Percentiles rank a stretch among this genome's conserved stretches.
Conservation (phyloP, 2,329 filamentous ascomycete genomes). For the Fusarium sp. region DNA sequence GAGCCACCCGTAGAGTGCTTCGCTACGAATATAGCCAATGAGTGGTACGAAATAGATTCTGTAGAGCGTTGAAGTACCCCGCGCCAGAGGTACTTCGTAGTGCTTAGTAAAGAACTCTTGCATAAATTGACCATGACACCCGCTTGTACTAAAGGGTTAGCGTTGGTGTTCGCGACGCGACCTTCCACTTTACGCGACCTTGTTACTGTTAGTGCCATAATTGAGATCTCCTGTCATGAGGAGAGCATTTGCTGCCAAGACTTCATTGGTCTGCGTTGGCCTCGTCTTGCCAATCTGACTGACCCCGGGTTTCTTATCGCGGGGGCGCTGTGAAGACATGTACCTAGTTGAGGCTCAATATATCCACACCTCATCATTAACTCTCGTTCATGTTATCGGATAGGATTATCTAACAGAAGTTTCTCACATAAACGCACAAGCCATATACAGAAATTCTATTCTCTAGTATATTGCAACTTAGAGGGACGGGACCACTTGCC, state of each 20-base stretch:
- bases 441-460: neutral
- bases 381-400: neutral
- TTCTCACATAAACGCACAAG: neutral
- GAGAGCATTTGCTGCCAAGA: neutral
- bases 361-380: neutral
- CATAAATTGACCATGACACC: neutral
- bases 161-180: conserved; percentile 1
- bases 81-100: neutral
- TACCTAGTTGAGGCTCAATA: no score
- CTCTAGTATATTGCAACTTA: no score
- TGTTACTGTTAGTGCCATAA: neutral
- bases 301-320: no score
- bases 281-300: no score
- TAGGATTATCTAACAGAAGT: neutral
- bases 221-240: neutral
- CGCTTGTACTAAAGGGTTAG: conserved; percentile 7
- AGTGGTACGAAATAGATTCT: neutral
- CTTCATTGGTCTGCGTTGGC: no score
- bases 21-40: conserved; percentile 21
- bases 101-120: conserved; percentile 22
- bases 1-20: conserved; percentile 29
- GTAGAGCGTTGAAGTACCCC: conserved; percentile 7
- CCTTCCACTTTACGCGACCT: conserved; percentile 15
- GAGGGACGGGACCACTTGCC: neutral
- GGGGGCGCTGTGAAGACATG: no score